Base-by-base conservation (phyloP, 768 basidiomycete species). In the Tulasnella sp. region DNA sequence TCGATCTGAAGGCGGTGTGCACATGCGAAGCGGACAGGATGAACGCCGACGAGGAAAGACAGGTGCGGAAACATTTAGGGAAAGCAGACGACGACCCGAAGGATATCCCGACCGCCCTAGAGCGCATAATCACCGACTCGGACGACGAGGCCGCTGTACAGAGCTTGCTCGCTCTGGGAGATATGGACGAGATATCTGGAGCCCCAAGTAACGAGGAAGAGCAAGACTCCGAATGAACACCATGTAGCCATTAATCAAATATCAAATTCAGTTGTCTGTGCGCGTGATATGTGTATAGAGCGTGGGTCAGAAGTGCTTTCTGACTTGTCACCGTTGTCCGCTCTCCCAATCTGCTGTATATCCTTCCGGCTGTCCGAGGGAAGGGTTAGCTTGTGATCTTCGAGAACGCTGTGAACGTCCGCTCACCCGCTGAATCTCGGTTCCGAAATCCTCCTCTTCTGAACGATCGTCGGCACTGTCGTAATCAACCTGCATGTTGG, bases 1-100 rank as follows among this genome's bases (percentile, higher is more conserved):
- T 85, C 74, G 83, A 81, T 58, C 82, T 93, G 38, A 77, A 81
- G 1, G 81, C 80, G 9, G 68, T 89, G 42, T 89, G 88, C 77
- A 81, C 82, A 71, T 89, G 88, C 78, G 45, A n/a, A 14, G 69
- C 42, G 19, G 67, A 76, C n/a, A 34, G 69, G 40, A 4, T 38
- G n/a, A 70, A 70, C 36, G 36, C 36, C 22, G 29, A 25, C 5
- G 42, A 34, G 29, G 75, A 76, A 7, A 45, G 39, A 38, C 17
- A 76, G 38, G 75, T 76, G 6, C 34, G 67, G 67, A 68, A 69
- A 37, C 5, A 39, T 9, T 14, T 76, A 42, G 45, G 34, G 38
- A 34, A n/a, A 4, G 36, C 25, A n/a, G 42, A 36, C 8, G 40
- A 42, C 34, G 75, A 69, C 40, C 31, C 36, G 31, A 67, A 29